Evolutionary conservation across 192 early-diverging fungal species (phyloP).

Genomic region (Coemansia asiatica): DNA sequence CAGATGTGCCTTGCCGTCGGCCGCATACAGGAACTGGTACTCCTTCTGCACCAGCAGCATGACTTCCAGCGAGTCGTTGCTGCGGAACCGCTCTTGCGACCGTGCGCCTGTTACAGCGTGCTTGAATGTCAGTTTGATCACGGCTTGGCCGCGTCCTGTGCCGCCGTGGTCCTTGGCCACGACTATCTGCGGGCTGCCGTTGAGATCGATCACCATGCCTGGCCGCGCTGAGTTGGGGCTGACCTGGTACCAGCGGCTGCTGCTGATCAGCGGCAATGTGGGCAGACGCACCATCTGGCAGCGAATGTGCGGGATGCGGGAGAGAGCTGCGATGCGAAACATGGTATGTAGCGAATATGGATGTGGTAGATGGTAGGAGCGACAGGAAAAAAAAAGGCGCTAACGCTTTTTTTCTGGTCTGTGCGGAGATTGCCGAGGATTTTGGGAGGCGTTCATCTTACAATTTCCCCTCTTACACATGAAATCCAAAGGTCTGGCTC

Average conservation of each 20-base stretch:
- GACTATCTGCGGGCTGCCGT: conserved; percentile 68
- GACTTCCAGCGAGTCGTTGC: conserved; percentile 69
- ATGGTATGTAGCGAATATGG: too few relatives aligned
- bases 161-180: conserved; percentile 63
- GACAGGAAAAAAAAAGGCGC: not conserved
- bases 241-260: conserved; percentile 35
- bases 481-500: too few relatives aligned
- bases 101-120: conserved; percentile 64
- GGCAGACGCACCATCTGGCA: not conserved
- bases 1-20: conserved; percentile 62
- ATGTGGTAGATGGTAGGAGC: too few relatives aligned
- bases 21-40: conserved; percentile 74
- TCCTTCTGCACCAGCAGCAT: conserved; percentile 63
- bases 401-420: not conserved
- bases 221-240: conserved; percentile 54
- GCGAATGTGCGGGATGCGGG: not conserved
- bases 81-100: conserved; percentile 67
- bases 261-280: not conserved
- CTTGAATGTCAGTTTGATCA: conserved; percentile 70
- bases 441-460: not conserved
- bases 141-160: conserved; percentile 67
- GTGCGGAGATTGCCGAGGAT: conserved; percentile 2
- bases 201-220: conserved; percentile 70
- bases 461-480: too few relatives aligned
- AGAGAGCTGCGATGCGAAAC: not conserved